Conservation (phyloP, 345 rosid genomes). For the Capsella bursapastoris region DNA sequence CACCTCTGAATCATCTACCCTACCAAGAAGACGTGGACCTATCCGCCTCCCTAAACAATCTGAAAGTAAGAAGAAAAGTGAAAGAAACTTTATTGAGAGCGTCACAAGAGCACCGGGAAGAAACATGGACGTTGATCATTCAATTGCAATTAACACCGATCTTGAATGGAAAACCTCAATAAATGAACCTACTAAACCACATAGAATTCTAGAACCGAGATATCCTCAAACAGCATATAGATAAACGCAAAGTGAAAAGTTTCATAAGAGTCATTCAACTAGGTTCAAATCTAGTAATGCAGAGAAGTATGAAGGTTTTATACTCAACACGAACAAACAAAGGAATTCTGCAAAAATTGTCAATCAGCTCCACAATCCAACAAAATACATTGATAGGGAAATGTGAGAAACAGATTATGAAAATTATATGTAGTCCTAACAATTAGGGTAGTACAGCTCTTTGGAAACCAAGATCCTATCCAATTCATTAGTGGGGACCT, state of each 20-base stretch:
- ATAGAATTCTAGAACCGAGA: background rate
- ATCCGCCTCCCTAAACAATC: slow-evolving; percentile 99
- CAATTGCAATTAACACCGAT: slow-evolving; percentile 9
- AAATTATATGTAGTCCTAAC: slow-evolving; percentile 11
- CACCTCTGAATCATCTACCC: slow-evolving; percentile 95
- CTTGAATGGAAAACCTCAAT: slow-evolving; percentile 14
- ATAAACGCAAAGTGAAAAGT: background rate
- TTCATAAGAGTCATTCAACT: background rate
- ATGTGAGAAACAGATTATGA: background rate
- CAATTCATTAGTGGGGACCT: slow-evolving; percentile 43
- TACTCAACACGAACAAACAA: slow-evolving; percentile 5
- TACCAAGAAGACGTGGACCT: slow-evolving; percentile 94
- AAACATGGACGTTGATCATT: background rate
- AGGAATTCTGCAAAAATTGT: background rate
- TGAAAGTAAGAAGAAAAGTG: slow-evolving; percentile 45
- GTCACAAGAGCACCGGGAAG: slow-evolving; percentile 23
- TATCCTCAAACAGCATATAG: slow-evolving; percentile 2
- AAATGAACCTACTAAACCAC: slow-evolving; percentile 6
- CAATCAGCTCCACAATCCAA: slow-evolving; percentile 39
- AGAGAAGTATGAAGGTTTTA: slow-evolving; percentile 4
- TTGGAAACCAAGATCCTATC: slow-evolving; percentile 21
- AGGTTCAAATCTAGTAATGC: slow-evolving; percentile 18
- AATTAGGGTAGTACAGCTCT: slow-evolving; percentile 31
- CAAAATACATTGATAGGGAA: slow-evolving; percentile 29
- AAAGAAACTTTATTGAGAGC: slow-evolving; percentile 32